Base-by-base conservation (phyloP, 2,329 filamentous ascomycete species). In the Rutstroemia sp. region DNA sequence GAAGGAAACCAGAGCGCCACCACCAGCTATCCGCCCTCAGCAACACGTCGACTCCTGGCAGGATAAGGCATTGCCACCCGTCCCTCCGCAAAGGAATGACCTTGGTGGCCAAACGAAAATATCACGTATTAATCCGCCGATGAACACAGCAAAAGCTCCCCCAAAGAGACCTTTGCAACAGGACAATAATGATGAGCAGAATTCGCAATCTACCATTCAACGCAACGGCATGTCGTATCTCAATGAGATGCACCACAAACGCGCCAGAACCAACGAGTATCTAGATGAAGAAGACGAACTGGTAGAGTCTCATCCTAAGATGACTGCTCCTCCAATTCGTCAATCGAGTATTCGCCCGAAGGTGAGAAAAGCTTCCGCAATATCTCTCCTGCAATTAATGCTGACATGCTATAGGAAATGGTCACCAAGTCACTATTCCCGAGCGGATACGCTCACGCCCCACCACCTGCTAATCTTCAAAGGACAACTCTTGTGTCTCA, bases 301-400 rank as follows among this genome's bases (percentile, higher is more conserved):
- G 45, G 78, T 82, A 48, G 77, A 77, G 66, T 77, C 82, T 56
- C 78, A 81, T 42, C 77, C 82, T 47, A 79, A 82, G 54, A 79
- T 92, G 64, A 94, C 92, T 75, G 88, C 87, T 14, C 89, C 90
- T 52, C 90, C 91, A 5, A 89, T 95, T 63, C 84, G 92, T 57
- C 89, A 91, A 59, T 95, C 89, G 2, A 85, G 79, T 49, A 79
- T 83, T 67, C 78, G 80, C 65, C 64, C 61, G 57, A 70, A 69
- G 67, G 69, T 70, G 65, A 55, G 46, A 41, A 10, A 6, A 77
- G 75, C 25, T 38, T 74, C 30, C 23, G 47, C 7, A n/a, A 30
- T 16, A 8, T n/a, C 30, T 8, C 39, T 42, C 8, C 3, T 23
- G 21, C 17, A 48, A 8, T 16, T 17, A 17, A 64, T 60, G 54